Percentiles rank a stretch among this genome's conserved stretches.
These are phyloP conservation scores for Oryza coarctata DNA, from an alignment of 176 grass and related monocot genomes.

Conservation along the genomic window DNA sequence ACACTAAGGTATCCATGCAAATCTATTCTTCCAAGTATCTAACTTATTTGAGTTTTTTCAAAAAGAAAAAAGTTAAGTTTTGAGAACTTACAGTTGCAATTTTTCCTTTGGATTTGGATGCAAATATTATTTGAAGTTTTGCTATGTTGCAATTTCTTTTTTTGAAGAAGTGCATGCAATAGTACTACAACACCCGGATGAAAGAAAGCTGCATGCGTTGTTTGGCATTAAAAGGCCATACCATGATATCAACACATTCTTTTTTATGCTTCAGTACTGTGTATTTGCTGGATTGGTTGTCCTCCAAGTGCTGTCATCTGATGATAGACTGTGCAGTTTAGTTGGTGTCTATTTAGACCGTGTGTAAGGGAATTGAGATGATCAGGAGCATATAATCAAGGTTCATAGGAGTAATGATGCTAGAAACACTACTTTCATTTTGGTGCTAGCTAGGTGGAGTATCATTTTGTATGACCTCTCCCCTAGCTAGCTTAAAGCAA, in stretches of 20 bases:
- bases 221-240: background rate
- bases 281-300: background rate
- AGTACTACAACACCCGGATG: background rate
- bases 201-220: background rate
- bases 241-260: constrained; percentile 17
- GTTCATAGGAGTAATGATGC: background rate
- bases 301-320: background rate
- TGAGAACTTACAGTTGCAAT: background rate
- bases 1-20: background rate
- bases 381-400: constrained; percentile 13
- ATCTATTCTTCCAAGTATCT: background rate
- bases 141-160: background rate
- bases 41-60: background rate
- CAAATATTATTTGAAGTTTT: background rate
- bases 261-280: background rate
- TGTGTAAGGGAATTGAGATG: background rate
- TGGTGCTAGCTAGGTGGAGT: background rate
- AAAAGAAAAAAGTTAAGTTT: background rate
- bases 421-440: background rate
- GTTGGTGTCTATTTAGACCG: background rate
- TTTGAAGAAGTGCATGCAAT: background rate
- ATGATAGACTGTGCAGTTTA: background rate
- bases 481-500: background rate
- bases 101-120: background rate
- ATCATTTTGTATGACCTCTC: background rate